phyloP scores from a whole-genome alignment of 495 filamentous ascomycete genomes.

The Cryomyces minteri region DNA sequence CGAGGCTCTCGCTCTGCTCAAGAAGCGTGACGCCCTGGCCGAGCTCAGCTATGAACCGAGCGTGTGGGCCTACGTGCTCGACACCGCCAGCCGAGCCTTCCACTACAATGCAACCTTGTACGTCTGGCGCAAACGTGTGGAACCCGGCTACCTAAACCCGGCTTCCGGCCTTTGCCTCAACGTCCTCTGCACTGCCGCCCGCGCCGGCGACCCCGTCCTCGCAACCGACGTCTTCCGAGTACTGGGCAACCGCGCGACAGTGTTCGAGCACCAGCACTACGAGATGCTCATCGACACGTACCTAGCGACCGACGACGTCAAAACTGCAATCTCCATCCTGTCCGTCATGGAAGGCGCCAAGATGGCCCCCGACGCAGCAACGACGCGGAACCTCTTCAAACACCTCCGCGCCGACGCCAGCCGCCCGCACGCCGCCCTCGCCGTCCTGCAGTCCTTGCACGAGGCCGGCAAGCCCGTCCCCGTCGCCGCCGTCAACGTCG shows the following conservation, averaged over 20 bases:
- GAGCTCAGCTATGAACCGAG: slow-evolving; percentile 28
- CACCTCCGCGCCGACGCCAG: slow-evolving; percentile 19
- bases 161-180: slow-evolving; percentile 42
- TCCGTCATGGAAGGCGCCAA: slow-evolving; percentile 48
- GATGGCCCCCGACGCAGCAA: slow-evolving; percentile 28
- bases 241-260: slow-evolving; percentile 24
- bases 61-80: slow-evolving; percentile 56
- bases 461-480: slow-evolving; percentile 28
- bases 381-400: slow-evolving; percentile 37
- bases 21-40: slow-evolving; percentile 24
- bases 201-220: slow-evolving; percentile 43
- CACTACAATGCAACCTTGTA: slow-evolving; percentile 26
- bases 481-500: slow-evolving; percentile 37
- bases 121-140: slow-evolving; percentile 43
- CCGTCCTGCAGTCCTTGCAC: slow-evolving; percentile 33
- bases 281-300: slow-evolving; percentile 56
- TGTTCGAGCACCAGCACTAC: slow-evolving; percentile 49
- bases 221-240: slow-evolving; percentile 44
- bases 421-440: slow-evolving; percentile 27
- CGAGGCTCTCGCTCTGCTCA: slow-evolving; percentile 49
- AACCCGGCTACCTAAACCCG: slow-evolving; percentile 42
- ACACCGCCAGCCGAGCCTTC: slow-evolving; percentile 35
- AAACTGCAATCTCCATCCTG: slow-evolving; percentile 28
- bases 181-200: slow-evolving; percentile 50
- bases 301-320: slow-evolving; percentile 26